Percentiles rank a stretch among this genome's conserved stretches.
Evolutionary conservation across 2,329 filamentous ascomycete species (phyloP).

Genomic region (Verticillium longisporum): DNA sequence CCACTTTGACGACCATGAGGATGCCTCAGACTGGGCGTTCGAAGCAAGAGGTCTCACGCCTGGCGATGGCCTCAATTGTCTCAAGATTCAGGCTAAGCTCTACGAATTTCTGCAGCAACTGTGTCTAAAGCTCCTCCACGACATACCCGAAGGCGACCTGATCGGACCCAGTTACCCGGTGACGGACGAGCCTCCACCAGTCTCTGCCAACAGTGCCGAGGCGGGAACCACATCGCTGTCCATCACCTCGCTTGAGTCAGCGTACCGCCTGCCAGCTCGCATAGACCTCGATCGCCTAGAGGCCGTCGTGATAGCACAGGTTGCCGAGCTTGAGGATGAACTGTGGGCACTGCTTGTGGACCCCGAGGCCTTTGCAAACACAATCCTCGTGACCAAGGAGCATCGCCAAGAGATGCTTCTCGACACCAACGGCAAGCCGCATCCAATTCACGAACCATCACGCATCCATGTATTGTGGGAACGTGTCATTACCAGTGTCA

Average conservation of each 20-base stretch:
- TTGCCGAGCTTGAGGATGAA: constrained; percentile 41
- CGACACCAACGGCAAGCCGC: constrained; percentile 25
- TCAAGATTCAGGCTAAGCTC: constrained; percentile 43
- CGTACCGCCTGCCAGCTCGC: constrained; percentile 41
- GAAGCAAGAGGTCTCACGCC: constrained; percentile 29
- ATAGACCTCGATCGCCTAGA: constrained; percentile 39
- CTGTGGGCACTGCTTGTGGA: constrained; percentile 51
- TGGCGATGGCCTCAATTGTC: constrained; percentile 38
- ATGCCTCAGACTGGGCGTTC: constrained; percentile 29
- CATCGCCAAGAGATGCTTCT: constrained; percentile 37
- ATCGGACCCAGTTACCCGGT: constrained; percentile 20
- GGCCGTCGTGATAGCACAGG: constrained; percentile 33
- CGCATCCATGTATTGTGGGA: constrained; percentile 27
- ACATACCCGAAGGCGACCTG: constrained; percentile 29
- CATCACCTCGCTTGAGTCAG: constrained; percentile 37
- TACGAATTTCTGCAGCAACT: constrained; percentile 41
- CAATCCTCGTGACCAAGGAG: constrained; percentile 33
- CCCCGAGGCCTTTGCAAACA: constrained; percentile 45
- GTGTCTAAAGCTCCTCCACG: constrained; percentile 41
- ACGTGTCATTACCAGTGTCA: constrained; percentile 24
- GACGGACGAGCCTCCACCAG: constrained; percentile 28
- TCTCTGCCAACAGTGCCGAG: constrained; percentile 17
- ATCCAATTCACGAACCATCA: constrained; percentile 14
- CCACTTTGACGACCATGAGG: constrained; percentile 21
- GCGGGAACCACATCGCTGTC: constrained; percentile 28